Evolutionary conservation across 495 filamentous ascomycete species (phyloP), one percentile per base, ranked within the genome.

Genomic region (Bacidia gigantensis): DNA sequence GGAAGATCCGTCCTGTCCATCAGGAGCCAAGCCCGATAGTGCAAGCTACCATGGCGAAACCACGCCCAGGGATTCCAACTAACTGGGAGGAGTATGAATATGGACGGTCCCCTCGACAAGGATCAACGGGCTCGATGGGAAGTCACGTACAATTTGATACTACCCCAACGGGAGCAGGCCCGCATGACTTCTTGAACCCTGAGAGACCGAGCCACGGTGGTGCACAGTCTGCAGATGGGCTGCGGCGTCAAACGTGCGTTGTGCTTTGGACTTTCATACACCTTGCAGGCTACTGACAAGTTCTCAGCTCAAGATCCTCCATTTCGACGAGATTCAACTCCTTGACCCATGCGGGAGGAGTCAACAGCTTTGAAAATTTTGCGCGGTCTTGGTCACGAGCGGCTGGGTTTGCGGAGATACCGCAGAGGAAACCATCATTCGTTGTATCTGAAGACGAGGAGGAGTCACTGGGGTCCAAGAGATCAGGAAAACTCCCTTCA

Each of bases 351-450:
- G 85, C 82, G 11, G 92, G 92, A 39, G 92, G 92, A 25, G 83
- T 87, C 46, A 98, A 98, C 65, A 92, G 85, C 62, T 81, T 97
- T 58, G 82, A 93, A 58, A 95, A 89, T 60, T 98, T 98, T 64
- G 85, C 92, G 45, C 79, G 86, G 43, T 93, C 86, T 57, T 97
- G 90, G 88, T 87, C 87, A 61, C 79, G 92, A 60, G 92, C 92
- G 29, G 89, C 90, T 2, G 80, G 76, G 29, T 98, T 96, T 70
- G 74, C 76, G 23, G 90, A 96, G 63, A 83, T 94, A 46, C 75
- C 88, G 14, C 84, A 87, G 3, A 79, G 81, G 21, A 78, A 80
- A 2, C 78, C 81, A 17, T 80, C 86, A 21, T 86, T 93, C 58
- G 67, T 84, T 26, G 73, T 79, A 42, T 69, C 73, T 2, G 66